Evolutionary conservation across 495 filamentous ascomycete genomes (phyloP), one percentile per base, ranked within the genome.

Genomic region (Halenospora varia): DNA sequence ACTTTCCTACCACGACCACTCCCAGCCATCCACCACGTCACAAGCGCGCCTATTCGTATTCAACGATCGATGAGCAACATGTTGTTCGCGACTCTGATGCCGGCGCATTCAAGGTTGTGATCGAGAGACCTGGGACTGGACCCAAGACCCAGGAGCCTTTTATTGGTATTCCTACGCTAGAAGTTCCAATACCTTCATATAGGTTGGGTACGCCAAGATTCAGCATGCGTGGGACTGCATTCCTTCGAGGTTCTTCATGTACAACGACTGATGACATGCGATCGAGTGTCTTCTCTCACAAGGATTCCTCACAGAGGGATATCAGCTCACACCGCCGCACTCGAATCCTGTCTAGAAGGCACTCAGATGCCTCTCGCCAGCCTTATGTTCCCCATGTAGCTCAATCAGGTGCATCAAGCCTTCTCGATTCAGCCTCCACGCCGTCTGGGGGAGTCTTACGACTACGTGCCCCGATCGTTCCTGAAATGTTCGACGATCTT

Each of bases 111-210:
- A 91, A 88, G 68, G 84, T 96, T 58, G 84, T 94, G 51, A 96
- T 96, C 59, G 89, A 94, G 58, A 79, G 89, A 57, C 82, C 89
- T 44, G 79, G 82, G 23, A 73, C 75, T 62, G 82, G 73, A 61
- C 82, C 89, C 9, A 88, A 83, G 65, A 87, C 88, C 15, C 75
- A 82, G n/a, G 84, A 88, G 61, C 80, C 83, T 24, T 48, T 60
- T 20, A 41, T 47, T 8, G 51, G 75, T 41, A 69, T 78, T 40
- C 84, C 84, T 17, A 71, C 85, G 40, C 69, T 96, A 48, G 84
- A 96, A 60, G 80, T 93, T 35, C 81, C 88, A 8, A 95, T 97
- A 55, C 92, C 94, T 41, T 86, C 89, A 59, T 95, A 95, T 75
- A 84, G 86, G 53, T 76, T 97, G 53, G 92, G 90, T 2, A 87